Evolutionary conservation across 2,329 filamentous ascomycete species (phyloP).

Genomic region (Colletotrichum sp.): DNA sequence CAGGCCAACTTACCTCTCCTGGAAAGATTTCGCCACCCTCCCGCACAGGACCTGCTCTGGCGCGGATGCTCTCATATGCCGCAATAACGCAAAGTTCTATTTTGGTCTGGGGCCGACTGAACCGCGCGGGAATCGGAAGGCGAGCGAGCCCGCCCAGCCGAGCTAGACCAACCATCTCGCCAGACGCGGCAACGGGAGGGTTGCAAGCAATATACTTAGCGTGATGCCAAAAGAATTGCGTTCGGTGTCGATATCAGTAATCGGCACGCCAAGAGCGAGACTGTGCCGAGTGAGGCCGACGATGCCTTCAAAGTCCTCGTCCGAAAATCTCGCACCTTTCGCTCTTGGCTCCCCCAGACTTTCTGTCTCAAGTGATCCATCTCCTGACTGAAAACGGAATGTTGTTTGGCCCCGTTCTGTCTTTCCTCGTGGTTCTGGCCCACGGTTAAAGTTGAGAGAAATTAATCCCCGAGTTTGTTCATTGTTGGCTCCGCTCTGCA

Average conservation of each 20-base stretch:
- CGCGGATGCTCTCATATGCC: neutral
- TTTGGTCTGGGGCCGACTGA: neutral
- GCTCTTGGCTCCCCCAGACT: neutral
- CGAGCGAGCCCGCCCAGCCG: neutral
- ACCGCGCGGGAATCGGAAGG: neutral
- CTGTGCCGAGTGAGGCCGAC: neutral
- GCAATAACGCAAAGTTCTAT: neutral
- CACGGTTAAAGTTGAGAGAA: constrained; percentile 3
- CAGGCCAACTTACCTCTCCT: neutral
- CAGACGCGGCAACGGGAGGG: neutral
- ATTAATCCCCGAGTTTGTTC: constrained; percentile 10
- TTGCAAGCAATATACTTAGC: neutral
- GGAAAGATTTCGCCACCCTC: neutral
- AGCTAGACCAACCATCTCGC: neutral
- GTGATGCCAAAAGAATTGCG: neutral
- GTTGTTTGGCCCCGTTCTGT: neutral
- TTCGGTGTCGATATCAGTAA: neutral
- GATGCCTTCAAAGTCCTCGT: neutral
- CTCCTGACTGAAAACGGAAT: neutral
- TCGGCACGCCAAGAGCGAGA: neutral
- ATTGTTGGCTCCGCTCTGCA: neutral
- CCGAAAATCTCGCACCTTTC: neutral
- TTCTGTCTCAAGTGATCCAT: neutral
- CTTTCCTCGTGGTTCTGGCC: neutral
- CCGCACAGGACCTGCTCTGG: neutral